Evolutionary conservation across 2,329 filamentous ascomycete species (phyloP), one percentile per base, ranked within the genome.

Genomic region (Verticillium dahliae): DNA sequence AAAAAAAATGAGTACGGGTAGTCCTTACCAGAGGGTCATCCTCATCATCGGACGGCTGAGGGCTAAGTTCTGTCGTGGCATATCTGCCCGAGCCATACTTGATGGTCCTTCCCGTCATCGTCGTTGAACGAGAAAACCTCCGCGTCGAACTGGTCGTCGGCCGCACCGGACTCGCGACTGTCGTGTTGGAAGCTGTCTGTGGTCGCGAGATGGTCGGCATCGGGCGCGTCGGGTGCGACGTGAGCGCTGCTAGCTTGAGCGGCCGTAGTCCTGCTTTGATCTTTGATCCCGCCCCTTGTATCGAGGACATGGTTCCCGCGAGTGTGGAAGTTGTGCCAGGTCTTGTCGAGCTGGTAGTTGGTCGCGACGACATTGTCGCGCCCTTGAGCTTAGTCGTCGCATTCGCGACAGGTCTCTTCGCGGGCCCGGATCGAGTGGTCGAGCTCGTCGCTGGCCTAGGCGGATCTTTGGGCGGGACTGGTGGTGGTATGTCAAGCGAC

Each of bases 31-130:
- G 66, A 58, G 83, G 83, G 69, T 86, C 84, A 31, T 79, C 75
- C 0, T 76, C 73, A 60, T 83, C 80, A 61, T 84, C 80, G 60
- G 81, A 85, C 0, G 83, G 83, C 68, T 83, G 83, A 3, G 84
- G 83, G 10, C 81, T 77, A 56, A 84, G 70, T 69, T 83, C 81
- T 6, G 79, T 70, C 14, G 70, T 68, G 2, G 75, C 70, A 61
- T 76, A 67, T 60, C 74, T 80, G 0, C 80, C 80, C 31, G 67
- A 75, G 7, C 76, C 80, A 62, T 81, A 81, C 68, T 82, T 83
- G 67, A 81, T 76, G 14, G 72, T 70, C 58, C 74, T 72, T 56
- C 69, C 63, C 15, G 69, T 73, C 38, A 70, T 71, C 18, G 64
- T 65, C 38, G 64, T 65, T n/a, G 71, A 69, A 62, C 73, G 74